Evolutionary conservation across 169 alveolate species (phyloP).

Genomic region (Plasmodium relictum): DNA sequence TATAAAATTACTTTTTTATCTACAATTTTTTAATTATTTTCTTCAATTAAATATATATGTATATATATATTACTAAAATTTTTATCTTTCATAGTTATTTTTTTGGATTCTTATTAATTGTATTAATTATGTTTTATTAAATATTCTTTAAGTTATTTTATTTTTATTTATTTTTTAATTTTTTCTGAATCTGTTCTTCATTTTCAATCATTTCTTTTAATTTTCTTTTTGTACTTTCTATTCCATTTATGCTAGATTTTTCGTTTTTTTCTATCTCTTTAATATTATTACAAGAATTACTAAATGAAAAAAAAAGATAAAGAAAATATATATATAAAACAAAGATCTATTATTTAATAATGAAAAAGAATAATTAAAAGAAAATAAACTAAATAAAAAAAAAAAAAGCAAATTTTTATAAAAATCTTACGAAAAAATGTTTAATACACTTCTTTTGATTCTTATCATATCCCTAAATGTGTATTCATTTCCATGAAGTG

Average conservation of each 20-base stretch:
- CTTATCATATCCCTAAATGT: slow-evolving; percentile 91
- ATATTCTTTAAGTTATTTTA: background rate
- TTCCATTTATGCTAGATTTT: background rate
- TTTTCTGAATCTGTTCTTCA: slow-evolving; percentile 49
- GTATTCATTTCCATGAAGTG: slow-evolving; percentile 90
- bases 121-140: background rate
- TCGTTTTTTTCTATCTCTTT: slow-evolving; percentile 17
- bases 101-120: background rate
- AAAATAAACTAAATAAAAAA: background rate
- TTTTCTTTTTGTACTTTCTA: slow-evolving; percentile 59
- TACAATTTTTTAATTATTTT: no score
- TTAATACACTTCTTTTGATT: slow-evolving; percentile 72
- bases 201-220: slow-evolving; percentile 66
- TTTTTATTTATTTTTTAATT: slow-evolving; percentile 6
- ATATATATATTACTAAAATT: no score
- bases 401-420: background rate
- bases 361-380: slow-evolving; percentile 6
- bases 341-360: no score
- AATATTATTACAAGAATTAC: slow-evolving; percentile 22
- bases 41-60: no score
- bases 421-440: slow-evolving; percentile 41
- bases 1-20: no score
- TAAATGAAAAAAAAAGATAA: background rate
- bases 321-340: background rate
- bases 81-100: background rate